Base-by-base conservation (phyloP, 2,329 filamentous ascomycete genomes). In the Colletotrichum sp. region DNA sequence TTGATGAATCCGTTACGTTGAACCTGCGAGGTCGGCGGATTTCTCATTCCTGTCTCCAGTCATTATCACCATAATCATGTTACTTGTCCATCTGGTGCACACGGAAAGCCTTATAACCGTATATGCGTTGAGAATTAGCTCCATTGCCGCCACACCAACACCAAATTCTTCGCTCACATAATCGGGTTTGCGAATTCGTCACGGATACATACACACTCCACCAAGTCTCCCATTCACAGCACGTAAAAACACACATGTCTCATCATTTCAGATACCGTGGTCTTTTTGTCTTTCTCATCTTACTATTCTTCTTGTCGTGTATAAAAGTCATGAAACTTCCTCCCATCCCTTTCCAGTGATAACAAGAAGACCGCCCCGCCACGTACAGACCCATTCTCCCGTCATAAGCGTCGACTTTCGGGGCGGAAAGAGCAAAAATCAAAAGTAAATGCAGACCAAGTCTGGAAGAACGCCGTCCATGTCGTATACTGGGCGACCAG, bases 401-500 rank as follows among this genome's bases (percentile, higher is more conserved):
- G 38, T 18, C 70, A 32, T 32, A n/a, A 24, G 16, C 63, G n/a
- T 38, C 48, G 3, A 24, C 26, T 2, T 26, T 58, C 24, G n/a
- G 26, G 32, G 55, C 66, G 21, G 13, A 68, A 36, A n/a, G 21
- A 32, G 57, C 38, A 16, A 43, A 16, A 72, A 63, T 66, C 12
- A 18, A 43, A 43, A 60, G 43, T 64, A 28, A 64, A 67, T 48
- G 43, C 43, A 67, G 55, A 18, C 30, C 73, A 68, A 43, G 61
- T n/a, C 21, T 34, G 55, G 16, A 48, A 48, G 43, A 55, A 66
- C 36, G 52, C 52, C 72, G 43, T 65, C 67, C 67, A 18, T 57
- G 48, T 71, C 67, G 30, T 75, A 43, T 72, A 63, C 63, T 72
- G 32, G 69, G 65, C 72, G 55, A 60, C 69, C 32, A 26, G 34